A percentile compares a stretch with the other conserved stretches of the same genome.
phyloP scores from a whole-genome alignment of 1,284 basidiomycete species.

The Leccinum colubrinum region DNA sequence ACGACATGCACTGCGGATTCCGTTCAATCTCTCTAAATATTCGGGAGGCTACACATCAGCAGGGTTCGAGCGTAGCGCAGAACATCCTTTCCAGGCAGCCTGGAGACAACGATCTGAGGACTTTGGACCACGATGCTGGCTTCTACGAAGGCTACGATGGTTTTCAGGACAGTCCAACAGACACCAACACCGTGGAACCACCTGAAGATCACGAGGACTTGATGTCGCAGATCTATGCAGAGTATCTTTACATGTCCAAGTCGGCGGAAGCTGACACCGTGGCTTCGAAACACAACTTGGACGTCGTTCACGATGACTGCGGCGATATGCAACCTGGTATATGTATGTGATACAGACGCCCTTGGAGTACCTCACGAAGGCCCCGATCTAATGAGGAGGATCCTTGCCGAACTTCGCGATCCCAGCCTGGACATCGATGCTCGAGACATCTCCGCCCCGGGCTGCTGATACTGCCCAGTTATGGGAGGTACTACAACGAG shows the following conservation, averaged over 20 bases:
- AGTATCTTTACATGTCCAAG: background rate
- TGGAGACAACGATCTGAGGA: background rate
- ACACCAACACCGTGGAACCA: background rate
- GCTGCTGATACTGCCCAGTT: conserved; percentile 46
- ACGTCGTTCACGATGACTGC: background rate
- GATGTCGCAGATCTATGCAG: background rate
- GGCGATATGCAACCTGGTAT: background rate
- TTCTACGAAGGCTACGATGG: background rate
- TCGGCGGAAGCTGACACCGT: background rate
- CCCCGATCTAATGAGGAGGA: conserved; percentile 11
- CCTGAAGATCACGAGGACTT: background rate
- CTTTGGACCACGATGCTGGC: background rate
- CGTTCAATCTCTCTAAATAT: background rate
- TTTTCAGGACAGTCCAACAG: background rate
- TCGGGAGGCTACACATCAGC: background rate
- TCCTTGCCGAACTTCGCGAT: conserved; percentile 22
- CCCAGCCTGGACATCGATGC: conserved; percentile 9
- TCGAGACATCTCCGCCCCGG: conserved; percentile 21
- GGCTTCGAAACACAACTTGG: background rate
- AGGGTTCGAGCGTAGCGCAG: background rate
- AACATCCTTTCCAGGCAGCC: background rate
- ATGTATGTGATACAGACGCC: background rate
- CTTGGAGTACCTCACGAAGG: background rate
- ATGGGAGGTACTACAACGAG: conserved; percentile 58
- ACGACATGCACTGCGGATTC: too few relatives aligned